A percentile compares a stretch with the other conserved stretches of the same genome.
Evolutionary conservation across 1,284 basidiomycete genomes (phyloP).

Genomic region (Malassezia nana): DNA sequence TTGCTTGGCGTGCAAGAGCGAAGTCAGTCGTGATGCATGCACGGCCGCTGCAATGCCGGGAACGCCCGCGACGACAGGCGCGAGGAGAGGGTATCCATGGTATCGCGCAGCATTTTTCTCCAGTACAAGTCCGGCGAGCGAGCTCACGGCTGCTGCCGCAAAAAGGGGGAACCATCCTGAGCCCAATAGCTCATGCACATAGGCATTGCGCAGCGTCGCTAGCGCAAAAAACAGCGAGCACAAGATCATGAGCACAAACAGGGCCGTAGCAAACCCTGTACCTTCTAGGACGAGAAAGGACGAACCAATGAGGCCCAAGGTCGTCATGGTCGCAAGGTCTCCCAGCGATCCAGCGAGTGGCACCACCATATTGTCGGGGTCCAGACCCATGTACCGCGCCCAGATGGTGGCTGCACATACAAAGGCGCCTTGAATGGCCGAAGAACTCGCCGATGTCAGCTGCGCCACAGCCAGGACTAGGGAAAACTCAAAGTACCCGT

Average conservation of each 20-base stretch:
- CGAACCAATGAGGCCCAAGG: constrained; percentile 47
- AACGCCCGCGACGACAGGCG: constrained; percentile 71
- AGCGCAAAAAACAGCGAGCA: constrained; percentile 56
- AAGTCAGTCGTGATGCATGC: constrained; percentile 80
- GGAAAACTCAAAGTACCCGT: constrained; percentile 56
- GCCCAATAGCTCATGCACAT: constrained; percentile 62
- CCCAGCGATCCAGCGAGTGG: constrained; percentile 85
- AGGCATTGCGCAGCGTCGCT: constrained; percentile 57
- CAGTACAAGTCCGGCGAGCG: constrained; percentile 78
- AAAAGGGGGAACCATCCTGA: constrained; percentile 84
- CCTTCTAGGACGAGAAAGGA: constrained; percentile 47
- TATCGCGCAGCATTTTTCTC: constrained; percentile 78
- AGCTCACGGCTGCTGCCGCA: constrained; percentile 82
- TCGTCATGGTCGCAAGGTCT: constrained; percentile 68
- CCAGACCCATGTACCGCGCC: constrained; percentile 64
- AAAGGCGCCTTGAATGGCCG: constrained; percentile 74
- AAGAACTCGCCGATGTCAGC: constrained; percentile 72
- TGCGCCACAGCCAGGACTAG: constrained; percentile 82
- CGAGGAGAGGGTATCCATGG: constrained; percentile 75
- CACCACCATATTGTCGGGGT: constrained; percentile 93
- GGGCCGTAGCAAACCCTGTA: constrained; percentile 48
- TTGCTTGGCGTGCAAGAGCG: constrained; percentile 59
- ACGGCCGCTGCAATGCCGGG: constrained; percentile 72
- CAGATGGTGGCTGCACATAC: constrained; percentile 78
- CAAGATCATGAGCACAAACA: constrained; percentile 60